A percentile compares a stretch with the other conserved stretches of the same genome.
phyloP scores from a whole-genome alignment of 2,329 filamentous ascomycete species.

The Sporothrix luriei region DNA sequence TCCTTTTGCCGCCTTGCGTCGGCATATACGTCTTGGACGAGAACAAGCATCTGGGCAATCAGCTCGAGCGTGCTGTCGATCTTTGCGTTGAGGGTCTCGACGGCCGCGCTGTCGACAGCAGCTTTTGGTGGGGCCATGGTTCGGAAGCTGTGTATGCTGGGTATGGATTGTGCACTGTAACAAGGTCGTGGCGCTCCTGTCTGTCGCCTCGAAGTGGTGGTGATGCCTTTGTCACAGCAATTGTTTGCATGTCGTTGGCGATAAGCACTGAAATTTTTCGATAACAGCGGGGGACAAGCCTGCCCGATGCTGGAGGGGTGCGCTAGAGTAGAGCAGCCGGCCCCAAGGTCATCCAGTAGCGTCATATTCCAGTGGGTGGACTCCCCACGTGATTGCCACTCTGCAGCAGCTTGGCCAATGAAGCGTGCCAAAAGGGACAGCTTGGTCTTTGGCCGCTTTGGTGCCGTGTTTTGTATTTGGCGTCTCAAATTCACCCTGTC shows the following conservation, averaged over 20 bases:
- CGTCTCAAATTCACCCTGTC: conserved; percentile 1
- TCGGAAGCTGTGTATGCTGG: neutral
- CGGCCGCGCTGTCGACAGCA: conserved; percentile 30
- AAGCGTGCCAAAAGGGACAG: conserved; percentile 34
- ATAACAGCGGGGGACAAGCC: conserved; percentile 27
- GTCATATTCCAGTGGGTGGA: conserved; percentile 4
- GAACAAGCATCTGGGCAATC: conserved; percentile 44
- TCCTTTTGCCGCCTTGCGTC: conserved; percentile 32
- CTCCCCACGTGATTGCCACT: conserved; percentile 23
- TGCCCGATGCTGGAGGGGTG: conserved; percentile 22
- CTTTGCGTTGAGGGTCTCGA: conserved; percentile 47
- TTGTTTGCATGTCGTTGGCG: conserved; percentile 13
- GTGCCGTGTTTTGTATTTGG: neutral
- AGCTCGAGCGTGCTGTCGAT: conserved; percentile 46
- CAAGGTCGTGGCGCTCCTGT: neutral
- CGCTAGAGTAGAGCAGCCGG: conserved; percentile 4
- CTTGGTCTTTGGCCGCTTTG: conserved; percentile 34
- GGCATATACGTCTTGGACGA: conserved; percentile 47
- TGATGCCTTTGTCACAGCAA: neutral
- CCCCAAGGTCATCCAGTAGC: neutral
- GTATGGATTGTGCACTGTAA: neutral
- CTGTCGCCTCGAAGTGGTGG: neutral
- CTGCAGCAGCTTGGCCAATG: conserved; percentile 29
- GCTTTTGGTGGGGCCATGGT: conserved; percentile 35
- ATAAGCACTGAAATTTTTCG: conserved; percentile 32